phyloP scores from a whole-genome alignment of 2,329 filamentous ascomycete genomes.

The Ascosphaera apis region DNA sequence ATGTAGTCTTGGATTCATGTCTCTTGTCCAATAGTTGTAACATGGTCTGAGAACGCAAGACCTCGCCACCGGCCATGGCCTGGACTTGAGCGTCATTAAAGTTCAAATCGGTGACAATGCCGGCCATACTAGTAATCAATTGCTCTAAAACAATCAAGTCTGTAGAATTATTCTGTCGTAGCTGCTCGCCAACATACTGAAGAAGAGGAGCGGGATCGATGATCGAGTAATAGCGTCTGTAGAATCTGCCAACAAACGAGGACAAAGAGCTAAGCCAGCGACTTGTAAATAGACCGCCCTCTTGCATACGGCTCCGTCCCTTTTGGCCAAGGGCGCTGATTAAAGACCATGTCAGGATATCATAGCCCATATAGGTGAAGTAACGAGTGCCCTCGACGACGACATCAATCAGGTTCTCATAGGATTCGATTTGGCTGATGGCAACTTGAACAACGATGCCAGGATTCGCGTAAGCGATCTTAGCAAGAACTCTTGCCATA shows the following conservation, averaged over 20 bases:
- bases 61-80: conserved; percentile 68
- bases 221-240: conserved; percentile 51
- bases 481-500: conserved; percentile 74
- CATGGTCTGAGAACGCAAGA: conserved; percentile 58
- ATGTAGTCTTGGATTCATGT: conserved; percentile 49
- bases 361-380: conserved; percentile 79
- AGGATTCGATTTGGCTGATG: conserved; percentile 75
- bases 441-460: conserved; percentile 79
- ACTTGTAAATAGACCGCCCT: conserved; percentile 54
- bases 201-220: conserved; percentile 70
- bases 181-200: conserved; percentile 70
- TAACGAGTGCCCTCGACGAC: conserved; percentile 89
- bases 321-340: conserved; percentile 44
- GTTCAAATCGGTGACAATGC: conserved; percentile 65
- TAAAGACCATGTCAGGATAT: conserved; percentile 80
- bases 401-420: conserved; percentile 82
- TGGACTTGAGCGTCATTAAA: conserved; percentile 74
- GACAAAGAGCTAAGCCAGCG: conserved; percentile 80
- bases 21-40: conserved; percentile 62
- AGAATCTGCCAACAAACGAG: conserved; percentile 75
- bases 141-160: conserved; percentile 84
- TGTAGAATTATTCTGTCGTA: conserved; percentile 61
- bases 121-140: conserved; percentile 77
- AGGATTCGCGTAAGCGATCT: conserved; percentile 76
- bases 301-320: conserved; percentile 34